Percentiles rank a stretch among this genome's conserved stretches.
Conservation (phyloP, 2,329 filamentous ascomycete species). For the Arthroderma sp. region DNA sequence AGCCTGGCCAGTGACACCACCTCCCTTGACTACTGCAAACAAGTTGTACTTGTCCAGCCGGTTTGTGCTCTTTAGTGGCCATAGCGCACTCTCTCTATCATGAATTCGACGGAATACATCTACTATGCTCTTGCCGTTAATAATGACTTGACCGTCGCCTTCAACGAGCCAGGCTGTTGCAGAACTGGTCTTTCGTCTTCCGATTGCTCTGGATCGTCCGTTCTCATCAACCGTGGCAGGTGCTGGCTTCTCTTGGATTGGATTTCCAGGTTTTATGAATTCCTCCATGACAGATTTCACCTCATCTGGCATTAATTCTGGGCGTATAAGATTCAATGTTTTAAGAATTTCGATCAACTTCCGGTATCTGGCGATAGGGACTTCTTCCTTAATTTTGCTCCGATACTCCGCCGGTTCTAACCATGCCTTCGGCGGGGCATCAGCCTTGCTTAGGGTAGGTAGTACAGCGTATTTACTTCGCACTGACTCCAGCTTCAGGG, state of each 20-base stretch:
- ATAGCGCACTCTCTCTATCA: slow-evolving; percentile 86
- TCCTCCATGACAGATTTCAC: slow-evolving; percentile 51
- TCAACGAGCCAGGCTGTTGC: slow-evolving; percentile 83
- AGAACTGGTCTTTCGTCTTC: slow-evolving; percentile 73
- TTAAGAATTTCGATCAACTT: slow-evolving; percentile 63
- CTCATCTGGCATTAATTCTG: slow-evolving; percentile 57
- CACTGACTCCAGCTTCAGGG: slow-evolving; percentile 59
- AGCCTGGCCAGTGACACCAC: slow-evolving; percentile 87
- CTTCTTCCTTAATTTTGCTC: slow-evolving; percentile 53
- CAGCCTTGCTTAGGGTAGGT: slow-evolving; percentile 51
- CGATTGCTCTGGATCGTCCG: slow-evolving; percentile 67
- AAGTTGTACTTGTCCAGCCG: slow-evolving; percentile 94
- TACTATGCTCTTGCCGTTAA: slow-evolving; percentile 79
- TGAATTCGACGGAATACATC: slow-evolving; percentile 78
- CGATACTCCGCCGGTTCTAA: slow-evolving; percentile 66
- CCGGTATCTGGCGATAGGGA: slow-evolving; percentile 66
- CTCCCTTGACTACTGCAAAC: slow-evolving; percentile 72
- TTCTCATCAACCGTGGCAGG: slow-evolving; percentile 55
- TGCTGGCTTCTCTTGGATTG: slow-evolving; percentile 50
- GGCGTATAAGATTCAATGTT: slow-evolving; percentile 73
- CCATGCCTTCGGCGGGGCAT: slow-evolving; percentile 68
- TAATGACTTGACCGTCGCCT: slow-evolving; percentile 74
- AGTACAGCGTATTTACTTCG: slow-evolving; percentile 59
- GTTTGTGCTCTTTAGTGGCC: slow-evolving; percentile 72
- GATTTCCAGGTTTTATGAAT: slow-evolving; percentile 65